A percentile compares a stretch with the other conserved stretches of the same genome.
These are phyloP conservation scores for Beverwykella pulmonaria DNA, from an alignment of 495 filamentous ascomycete genomes.

Conservation along the genomic window DNA sequence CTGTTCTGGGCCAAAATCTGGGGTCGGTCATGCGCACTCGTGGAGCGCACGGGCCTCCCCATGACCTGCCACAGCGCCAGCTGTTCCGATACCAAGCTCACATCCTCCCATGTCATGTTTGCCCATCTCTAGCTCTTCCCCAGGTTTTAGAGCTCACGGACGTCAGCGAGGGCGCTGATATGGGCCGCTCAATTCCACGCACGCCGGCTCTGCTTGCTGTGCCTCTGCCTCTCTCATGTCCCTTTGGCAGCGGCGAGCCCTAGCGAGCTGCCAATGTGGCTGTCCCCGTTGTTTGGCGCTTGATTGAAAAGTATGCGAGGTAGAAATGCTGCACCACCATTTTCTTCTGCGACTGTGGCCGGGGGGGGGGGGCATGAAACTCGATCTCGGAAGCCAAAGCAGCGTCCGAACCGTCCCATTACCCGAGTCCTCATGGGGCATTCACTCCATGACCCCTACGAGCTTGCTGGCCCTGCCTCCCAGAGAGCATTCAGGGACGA, in stretches of 20 bases:
- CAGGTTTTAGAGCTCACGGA: slow-evolving; percentile 22
- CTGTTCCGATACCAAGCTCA: slow-evolving; percentile 35
- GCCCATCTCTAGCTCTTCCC: slow-evolving; percentile 28
- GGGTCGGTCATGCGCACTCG: slow-evolving; percentile 3
- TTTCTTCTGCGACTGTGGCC: slow-evolving; percentile 34
- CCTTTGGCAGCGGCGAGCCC: neutral
- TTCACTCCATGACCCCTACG: slow-evolving; percentile 2
- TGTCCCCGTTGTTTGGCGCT: slow-evolving; percentile 27
- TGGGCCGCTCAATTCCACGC: too few species aligned
- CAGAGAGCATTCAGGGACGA: slow-evolving; percentile 15
- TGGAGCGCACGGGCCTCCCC: neutral
- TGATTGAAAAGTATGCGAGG: slow-evolving; percentile 6
- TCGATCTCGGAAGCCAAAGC: slow-evolving; percentile 41
- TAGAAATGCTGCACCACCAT: slow-evolving; percentile 21
- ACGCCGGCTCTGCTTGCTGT: neutral
- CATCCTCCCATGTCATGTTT: slow-evolving; percentile 17
- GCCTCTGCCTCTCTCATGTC: neutral
- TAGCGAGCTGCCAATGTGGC: neutral
- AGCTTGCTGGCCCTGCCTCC: too few species aligned
- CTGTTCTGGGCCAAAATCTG: slow-evolving; percentile 16
- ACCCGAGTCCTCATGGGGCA: slow-evolving; percentile 23
- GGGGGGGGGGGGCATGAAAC: slow-evolving; percentile 29
- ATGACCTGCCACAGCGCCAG: slow-evolving; percentile 24
- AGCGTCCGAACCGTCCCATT: slow-evolving; percentile 36
- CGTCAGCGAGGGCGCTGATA: neutral